Evolutionary conservation across 352 stramenopile genomes (phyloP).

Genomic region (Pythium biforme): DNA sequence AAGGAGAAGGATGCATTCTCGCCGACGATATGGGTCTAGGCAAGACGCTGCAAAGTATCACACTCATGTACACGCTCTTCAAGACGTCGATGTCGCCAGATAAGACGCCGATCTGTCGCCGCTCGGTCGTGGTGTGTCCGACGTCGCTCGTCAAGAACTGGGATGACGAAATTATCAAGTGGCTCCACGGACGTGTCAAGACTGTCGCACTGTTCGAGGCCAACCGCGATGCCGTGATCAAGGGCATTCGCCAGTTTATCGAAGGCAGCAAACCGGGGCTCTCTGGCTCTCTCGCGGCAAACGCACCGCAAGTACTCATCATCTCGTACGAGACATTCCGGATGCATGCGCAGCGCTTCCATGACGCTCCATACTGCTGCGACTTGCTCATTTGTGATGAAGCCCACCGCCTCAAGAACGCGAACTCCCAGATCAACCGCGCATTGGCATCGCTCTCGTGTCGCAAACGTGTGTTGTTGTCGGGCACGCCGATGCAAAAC

Average conservation of each 20-base stretch:
- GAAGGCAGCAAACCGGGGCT: constrained; percentile 69
- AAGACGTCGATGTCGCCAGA: constrained; percentile 57
- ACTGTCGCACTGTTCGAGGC: constrained; percentile 82
- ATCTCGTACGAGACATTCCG: constrained; percentile 93
- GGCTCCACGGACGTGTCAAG: constrained; percentile 81
- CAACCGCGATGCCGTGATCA: constrained; percentile 78
- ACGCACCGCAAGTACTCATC: constrained; percentile 74
- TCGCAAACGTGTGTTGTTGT: constrained; percentile 93
- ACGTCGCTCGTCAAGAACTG: constrained; percentile 90
- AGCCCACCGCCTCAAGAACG: constrained; percentile 98
- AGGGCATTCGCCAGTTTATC: constrained; percentile 81
- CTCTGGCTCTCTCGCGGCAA: constrained; percentile 25
- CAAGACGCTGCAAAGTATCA: constrained; percentile 88
- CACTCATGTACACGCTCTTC: constrained; percentile 84
- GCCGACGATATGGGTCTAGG: constrained; percentile 88
- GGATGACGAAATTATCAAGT: constrained; percentile 90
- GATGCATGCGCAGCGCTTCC: constrained; percentile 91
- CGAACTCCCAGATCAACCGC: constrained; percentile 92
- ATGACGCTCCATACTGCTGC: constrained; percentile 82
- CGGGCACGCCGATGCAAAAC: constrained; percentile 98
- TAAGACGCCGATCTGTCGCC: constrained; percentile 60
- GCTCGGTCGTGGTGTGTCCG: constrained; percentile 79
- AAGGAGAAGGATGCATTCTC: constrained; percentile 84
- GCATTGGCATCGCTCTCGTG: constrained; percentile 81
- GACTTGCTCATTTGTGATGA: constrained; percentile 99